Evolutionary conservation across 768 basidiomycete genomes (phyloP).

Genomic region (Megacollybia marginata): DNA sequence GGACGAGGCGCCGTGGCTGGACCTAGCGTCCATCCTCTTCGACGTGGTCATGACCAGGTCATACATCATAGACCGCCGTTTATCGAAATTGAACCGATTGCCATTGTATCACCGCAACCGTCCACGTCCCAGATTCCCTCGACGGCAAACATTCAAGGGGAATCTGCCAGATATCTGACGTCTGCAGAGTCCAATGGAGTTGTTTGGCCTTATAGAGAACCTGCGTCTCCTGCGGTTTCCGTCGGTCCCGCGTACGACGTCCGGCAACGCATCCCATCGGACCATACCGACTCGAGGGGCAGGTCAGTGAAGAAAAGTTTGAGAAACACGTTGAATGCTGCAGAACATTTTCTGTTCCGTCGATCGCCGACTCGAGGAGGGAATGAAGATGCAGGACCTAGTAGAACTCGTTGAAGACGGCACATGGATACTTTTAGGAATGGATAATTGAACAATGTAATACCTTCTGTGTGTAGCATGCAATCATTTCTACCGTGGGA

Average conservation of each 20-base stretch:
- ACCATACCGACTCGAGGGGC: conserved; percentile 33
- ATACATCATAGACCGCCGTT: conserved; percentile 2
- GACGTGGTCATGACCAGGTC: conserved; percentile 1
- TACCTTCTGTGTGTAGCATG: no score
- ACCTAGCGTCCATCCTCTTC: background rate
- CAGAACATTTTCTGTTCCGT: conserved; percentile 66
- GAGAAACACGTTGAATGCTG: conserved; percentile 60
- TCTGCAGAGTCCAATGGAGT: conserved; percentile 9
- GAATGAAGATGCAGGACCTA: conserved; percentile 1
- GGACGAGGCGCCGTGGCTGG: conserved; percentile 43
- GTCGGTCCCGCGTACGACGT: conserved; percentile 3
- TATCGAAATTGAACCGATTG: background rate
- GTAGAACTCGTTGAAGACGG: background rate
- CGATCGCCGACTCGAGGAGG: conserved; percentile 24
- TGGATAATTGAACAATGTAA: no score
- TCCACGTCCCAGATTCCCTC: background rate
- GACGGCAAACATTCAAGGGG: background rate
- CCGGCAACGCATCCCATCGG: background rate
- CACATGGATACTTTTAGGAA: no score
- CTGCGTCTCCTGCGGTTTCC: conserved; percentile 23
- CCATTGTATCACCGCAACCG: background rate
- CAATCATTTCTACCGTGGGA: no score
- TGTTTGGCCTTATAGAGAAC: conserved; percentile 39
- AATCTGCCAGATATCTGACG: background rate
- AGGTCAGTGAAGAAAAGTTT: conserved; percentile 59